Evolutionary conservation across 352 stramenopile species (phyloP), one percentile per base, ranked within the genome.

Genomic region (Lagenidium sp.): DNA sequence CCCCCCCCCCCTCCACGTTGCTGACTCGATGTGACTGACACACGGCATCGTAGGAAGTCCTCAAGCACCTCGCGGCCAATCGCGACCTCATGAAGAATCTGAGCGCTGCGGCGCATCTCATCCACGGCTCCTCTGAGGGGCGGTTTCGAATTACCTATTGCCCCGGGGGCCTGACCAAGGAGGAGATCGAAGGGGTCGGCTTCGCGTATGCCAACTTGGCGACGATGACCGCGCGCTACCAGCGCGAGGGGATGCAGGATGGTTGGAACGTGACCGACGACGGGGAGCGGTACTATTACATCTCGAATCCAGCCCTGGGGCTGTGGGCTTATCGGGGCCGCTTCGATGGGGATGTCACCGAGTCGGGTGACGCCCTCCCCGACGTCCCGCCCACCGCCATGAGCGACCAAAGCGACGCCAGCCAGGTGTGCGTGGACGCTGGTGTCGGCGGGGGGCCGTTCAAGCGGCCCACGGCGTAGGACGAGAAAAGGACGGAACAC

Each of bases 111-210:
- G 94, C 94, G 15, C 96, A 99, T 60, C 66, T 99, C 34, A 98
- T 99, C 48, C 96, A 99, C 61, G 96, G 95, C 1, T 97, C 85
- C 26, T 96, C 91, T 0, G 96, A 99, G 63, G 92, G 85, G n/a
- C 83, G 96, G n/a, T 99, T 99, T 63, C 77, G 63, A 21, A 87
- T 99, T 52, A 98, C 84, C 5, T 98, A 98, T 58, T 89, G 78
- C 16, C 86, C 90, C 4, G 91, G 85, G 16, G 73, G 94, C 43
- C 65, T 99, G n/a, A 89, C 82, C 0, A 68, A 79, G 39, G 82
- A 96, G 22, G 94, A 98, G 43, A 62, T 98, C 15, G 91, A 98
- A 68, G 57, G 65, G 19, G 95, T 97, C 15, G 95, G 92, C 7
- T 98, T 97, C 57, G 53, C 75, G 24, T 98, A 96, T 58, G 89